phyloP scores from a whole-genome alignment of 108 stramenopile genomes.

The Nitzschia palea region DNA sequence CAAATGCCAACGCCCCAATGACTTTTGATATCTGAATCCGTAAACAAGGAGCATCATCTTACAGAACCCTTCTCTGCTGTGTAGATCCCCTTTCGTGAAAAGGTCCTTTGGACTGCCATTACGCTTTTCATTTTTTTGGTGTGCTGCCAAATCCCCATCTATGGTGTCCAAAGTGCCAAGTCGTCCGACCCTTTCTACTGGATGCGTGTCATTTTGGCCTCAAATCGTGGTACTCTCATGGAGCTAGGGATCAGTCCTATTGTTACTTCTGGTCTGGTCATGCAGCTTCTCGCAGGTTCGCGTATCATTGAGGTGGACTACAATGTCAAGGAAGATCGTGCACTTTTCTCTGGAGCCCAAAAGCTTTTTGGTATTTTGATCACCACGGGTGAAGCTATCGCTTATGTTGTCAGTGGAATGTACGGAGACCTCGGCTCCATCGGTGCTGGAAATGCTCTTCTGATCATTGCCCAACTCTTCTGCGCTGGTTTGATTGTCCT shows the following conservation, averaged over 20 bases:
- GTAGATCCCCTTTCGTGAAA: slow-evolving; percentile 96
- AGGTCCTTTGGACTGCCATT: slow-evolving; percentile 98
- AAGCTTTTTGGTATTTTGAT: slow-evolving; percentile 99
- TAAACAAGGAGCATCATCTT: too few relatives aligned
- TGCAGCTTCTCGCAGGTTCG: slow-evolving; percentile 95
- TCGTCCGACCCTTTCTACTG: slow-evolving; percentile 99
- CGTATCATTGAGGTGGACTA: slow-evolving; percentile 99
- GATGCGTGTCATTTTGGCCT: slow-evolving; percentile 99
- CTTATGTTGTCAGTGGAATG: slow-evolving; percentile 98
- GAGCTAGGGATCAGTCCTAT: slow-evolving; percentile 99
- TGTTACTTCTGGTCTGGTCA: slow-evolving; percentile 92
- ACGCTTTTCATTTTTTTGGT: slow-evolving; percentile 99
- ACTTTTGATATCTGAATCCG: too few relatives aligned
- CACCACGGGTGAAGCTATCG: slow-evolving; percentile 98
- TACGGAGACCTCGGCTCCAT: slow-evolving; percentile 95
- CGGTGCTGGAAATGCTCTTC: slow-evolving; percentile 96
- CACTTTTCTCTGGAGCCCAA: slow-evolving; percentile 96
- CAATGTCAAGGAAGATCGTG: slow-evolving; percentile 98
- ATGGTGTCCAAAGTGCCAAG: slow-evolving; percentile 96
- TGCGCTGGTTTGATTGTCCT: slow-evolving; percentile 98
- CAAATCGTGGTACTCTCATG: slow-evolving; percentile 99
- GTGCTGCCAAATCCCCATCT: slow-evolving; percentile 99
- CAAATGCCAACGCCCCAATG: too few relatives aligned
- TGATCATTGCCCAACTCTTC: slow-evolving; percentile 98
- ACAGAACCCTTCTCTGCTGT: too few relatives aligned